Evolutionary conservation across 306 rosid genomes (phyloP).

Genomic region (Sechiopsis laciniata): DNA sequence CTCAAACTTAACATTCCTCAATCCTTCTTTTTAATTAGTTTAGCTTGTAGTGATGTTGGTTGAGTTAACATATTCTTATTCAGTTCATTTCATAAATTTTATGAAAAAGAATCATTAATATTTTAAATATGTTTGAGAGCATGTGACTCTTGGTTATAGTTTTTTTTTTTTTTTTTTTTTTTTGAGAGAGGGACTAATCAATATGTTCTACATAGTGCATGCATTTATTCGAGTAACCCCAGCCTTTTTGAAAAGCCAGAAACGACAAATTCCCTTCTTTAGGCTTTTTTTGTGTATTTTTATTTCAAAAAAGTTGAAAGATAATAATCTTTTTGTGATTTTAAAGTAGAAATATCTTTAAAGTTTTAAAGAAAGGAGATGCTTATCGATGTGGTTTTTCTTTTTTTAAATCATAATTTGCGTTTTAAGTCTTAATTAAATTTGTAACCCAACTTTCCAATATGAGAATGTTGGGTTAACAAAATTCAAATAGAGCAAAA

Average conservation of each 20-base stretch:
- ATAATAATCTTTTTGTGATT: conserved; percentile 80
- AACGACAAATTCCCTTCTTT: conserved; percentile 75
- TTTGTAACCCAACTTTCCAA: background rate
- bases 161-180: too few species aligned
- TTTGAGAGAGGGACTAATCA: conserved; percentile 29
- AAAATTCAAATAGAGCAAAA: conserved; percentile 69
- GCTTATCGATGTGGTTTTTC: conserved; percentile 47
- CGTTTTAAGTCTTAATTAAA: background rate
- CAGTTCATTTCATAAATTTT: background rate
- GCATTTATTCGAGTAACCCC: conserved; percentile 40
- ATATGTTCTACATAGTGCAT: conserved; percentile 30
- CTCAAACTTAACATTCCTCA: too few species aligned
- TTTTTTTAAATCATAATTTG: conserved; percentile 27
- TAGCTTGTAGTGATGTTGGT: too few species aligned
- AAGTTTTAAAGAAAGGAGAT: conserved; percentile 59
- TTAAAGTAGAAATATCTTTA: conserved; percentile 73
- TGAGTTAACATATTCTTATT: background rate
- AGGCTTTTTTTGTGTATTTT: conserved; percentile 9
- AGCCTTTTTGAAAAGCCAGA: conserved; percentile 53
- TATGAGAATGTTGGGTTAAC: conserved; percentile 46
- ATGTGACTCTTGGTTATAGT: too few species aligned
- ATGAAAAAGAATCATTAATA: conserved; percentile 7
- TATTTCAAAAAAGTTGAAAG: conserved; percentile 42
- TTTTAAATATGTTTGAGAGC: conserved; percentile 1
- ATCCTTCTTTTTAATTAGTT: too few species aligned